Evolutionary conservation across 2,329 filamentous ascomycete species (phyloP).

Genomic region (Scedosporium dehoogii): DNA sequence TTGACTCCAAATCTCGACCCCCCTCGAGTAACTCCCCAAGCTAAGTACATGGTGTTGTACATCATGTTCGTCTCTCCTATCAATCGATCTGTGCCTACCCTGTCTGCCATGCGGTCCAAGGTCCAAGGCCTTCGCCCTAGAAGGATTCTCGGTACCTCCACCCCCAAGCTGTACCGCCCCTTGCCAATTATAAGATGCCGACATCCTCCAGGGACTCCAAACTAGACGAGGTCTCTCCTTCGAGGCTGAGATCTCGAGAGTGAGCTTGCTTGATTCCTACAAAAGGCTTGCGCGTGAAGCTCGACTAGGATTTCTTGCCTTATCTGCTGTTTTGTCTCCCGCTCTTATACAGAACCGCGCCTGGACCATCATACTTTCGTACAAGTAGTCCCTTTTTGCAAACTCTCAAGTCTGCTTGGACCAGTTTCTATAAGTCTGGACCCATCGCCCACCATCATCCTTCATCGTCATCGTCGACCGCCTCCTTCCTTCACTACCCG

Average conservation of each 20-base stretch:
- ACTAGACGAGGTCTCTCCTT: neutral
- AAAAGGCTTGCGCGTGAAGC: neutral
- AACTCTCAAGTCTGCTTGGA: neutral
- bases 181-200: slow-evolving; percentile 2
- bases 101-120: slow-evolving; percentile 3
- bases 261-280: neutral
- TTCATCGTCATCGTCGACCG: neutral
- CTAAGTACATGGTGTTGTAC: neutral
- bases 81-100: neutral
- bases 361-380: neutral
- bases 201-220: neutral
- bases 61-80: neutral
- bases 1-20: neutral
- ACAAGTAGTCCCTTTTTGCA: neutral
- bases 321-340: too few species aligned
- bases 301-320: neutral
- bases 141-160: neutral
- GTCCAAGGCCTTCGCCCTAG: neutral
- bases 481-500: neutral
- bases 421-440: slow-evolving; percentile 1
- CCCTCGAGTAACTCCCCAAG: neutral
- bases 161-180: neutral
- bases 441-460: neutral
- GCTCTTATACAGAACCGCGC: neutral
- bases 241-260: neutral